These are phyloP conservation scores for Bipolaris cookei DNA, from an alignment of 2,329 filamentous ascomycete genomes.

Conservation along the genomic window DNA sequence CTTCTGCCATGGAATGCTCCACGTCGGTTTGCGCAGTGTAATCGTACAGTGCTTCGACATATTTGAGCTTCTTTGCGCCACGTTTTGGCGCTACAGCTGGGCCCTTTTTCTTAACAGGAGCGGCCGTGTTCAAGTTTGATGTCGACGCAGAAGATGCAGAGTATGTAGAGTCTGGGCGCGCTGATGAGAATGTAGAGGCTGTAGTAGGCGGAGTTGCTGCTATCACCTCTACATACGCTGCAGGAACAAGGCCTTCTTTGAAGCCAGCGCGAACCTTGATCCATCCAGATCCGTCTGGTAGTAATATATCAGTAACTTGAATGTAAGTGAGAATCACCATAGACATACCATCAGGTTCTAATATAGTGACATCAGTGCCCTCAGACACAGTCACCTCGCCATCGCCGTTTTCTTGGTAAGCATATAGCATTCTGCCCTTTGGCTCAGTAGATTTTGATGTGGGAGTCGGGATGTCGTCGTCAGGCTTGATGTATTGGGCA, in stretches of 20 bases:
- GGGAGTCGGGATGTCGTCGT: constrained; percentile 53
- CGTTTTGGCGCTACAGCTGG: constrained; percentile 89
- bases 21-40: constrained; percentile 84
- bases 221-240: constrained; percentile 78
- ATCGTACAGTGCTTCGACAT: constrained; percentile 91
- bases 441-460: constrained; percentile 58
- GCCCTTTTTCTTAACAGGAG: constrained; percentile 76
- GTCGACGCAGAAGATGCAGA: constrained; percentile 81
- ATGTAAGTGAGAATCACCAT: constrained; percentile 21
- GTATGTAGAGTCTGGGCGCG: constrained; percentile 64
- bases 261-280: constrained; percentile 77
- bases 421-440: constrained; percentile 86
- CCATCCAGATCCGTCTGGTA: constrained; percentile 87
- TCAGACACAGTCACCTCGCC: constrained; percentile 84
- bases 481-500: constrained; percentile 74
- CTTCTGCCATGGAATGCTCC: constrained; percentile 89
- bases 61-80: constrained; percentile 90
- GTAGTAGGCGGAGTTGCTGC: constrained; percentile 48
- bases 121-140: constrained; percentile 52
- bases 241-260: constrained; percentile 84
- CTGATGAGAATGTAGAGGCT: constrained; percentile 43
- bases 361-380: constrained; percentile 74
- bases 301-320: constrained; percentile 26
- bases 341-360: constrained; percentile 85
- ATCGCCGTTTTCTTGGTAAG: constrained; percentile 78